phyloP scores from a whole-genome alignment of 2,329 filamentous ascomycete genomes.

The Epichloe coenophiala region DNA sequence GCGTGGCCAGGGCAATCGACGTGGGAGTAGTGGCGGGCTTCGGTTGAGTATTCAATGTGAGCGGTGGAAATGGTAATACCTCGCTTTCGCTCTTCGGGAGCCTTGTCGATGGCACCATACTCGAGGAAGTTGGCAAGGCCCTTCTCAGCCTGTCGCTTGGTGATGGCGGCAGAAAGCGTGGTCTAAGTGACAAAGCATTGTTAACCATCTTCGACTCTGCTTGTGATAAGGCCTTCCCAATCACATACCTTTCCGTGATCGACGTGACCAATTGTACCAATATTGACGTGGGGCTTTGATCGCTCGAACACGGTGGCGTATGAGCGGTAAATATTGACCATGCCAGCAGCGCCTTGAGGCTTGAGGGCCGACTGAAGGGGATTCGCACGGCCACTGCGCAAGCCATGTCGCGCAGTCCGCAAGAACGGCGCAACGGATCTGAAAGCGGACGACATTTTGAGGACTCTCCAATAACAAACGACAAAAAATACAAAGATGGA shows the following conservation, averaged over 20 bases:
- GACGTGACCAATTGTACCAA: constrained; percentile 97
- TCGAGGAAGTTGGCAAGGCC: constrained; percentile 90
- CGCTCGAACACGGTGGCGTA: constrained; percentile 68
- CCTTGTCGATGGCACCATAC: constrained; percentile 97
- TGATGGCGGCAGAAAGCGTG: constrained; percentile 95
- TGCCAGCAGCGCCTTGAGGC: constrained; percentile 47
- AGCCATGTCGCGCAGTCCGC: constrained; percentile 65
- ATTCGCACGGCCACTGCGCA: constrained; percentile 57
- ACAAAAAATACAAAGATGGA: constrained; percentile 12
- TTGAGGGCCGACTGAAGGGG: constrained; percentile 61
- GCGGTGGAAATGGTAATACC: constrained; percentile 98
- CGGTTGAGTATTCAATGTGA: constrained; percentile 96
- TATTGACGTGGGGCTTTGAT: constrained; percentile 95
- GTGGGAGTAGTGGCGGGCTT: constrained; percentile 92
- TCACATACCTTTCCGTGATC: constrained; percentile 88
- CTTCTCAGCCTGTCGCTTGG: constrained; percentile 93
- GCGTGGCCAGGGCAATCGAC: constrained; percentile 99
- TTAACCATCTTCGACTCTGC: not conserved
- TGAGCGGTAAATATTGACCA: constrained; percentile 51
- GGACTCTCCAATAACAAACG: not conserved
- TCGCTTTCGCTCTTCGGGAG: constrained; percentile 97
- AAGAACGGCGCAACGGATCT: constrained; percentile 67
- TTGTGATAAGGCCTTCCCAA: not conserved
- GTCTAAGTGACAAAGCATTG: constrained; percentile 44
- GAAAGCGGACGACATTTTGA: constrained; percentile 68